Conservation (phyloP, 352 stramenopile genomes). For the Phytophthora pseudosyringae region DNA sequence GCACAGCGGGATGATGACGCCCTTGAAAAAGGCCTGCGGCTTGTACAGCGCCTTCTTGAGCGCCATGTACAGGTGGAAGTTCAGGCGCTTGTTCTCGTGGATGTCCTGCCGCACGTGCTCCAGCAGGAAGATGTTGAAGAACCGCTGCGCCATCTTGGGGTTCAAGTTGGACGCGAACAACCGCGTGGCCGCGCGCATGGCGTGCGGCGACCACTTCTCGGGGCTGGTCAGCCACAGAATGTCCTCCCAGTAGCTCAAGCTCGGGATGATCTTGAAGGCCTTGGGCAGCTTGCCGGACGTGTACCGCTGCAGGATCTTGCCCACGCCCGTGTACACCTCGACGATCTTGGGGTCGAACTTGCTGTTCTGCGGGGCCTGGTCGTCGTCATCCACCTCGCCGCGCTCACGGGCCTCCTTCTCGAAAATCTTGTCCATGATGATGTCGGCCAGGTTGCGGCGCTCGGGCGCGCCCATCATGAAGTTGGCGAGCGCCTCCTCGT, state of each 20-base stretch:
- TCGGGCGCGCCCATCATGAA: conserved; percentile 88
- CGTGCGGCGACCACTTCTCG: conserved; percentile 98
- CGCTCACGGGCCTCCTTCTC: conserved; percentile 94
- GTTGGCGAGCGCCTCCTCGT: conserved; percentile 87
- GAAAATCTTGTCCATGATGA: conserved; percentile 99
- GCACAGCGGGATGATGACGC: conserved; percentile 98
- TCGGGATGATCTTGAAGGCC: conserved; percentile 99
- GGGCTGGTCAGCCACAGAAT: conserved; percentile 97
- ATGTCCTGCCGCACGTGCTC: conserved; percentile 98
- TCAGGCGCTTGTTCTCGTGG: conserved; percentile 96
- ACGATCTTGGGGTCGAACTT: conserved; percentile 96
- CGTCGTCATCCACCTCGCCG: conserved; percentile 76
- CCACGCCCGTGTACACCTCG: conserved; percentile 98
- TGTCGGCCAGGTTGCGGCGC: conserved; percentile 96
- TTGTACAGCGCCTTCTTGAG: conserved; percentile 99
- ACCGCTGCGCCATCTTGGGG: conserved; percentile 98
- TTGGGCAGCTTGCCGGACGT: conserved; percentile 99
- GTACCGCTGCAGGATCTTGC: conserved; percentile 97
- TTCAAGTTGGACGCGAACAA: conserved; percentile 99
- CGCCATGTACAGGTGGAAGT: conserved; percentile 99
- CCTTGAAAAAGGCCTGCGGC: conserved; percentile 99
- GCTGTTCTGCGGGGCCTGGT: conserved; percentile 49
- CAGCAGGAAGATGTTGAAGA: conserved; percentile 99
- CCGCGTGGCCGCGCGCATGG: conserved; percentile 96
- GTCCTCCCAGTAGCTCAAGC: conserved; percentile 98